Conservation (phyloP, 2,329 filamentous ascomycete species). For the Rutstroemia sp. region DNA sequence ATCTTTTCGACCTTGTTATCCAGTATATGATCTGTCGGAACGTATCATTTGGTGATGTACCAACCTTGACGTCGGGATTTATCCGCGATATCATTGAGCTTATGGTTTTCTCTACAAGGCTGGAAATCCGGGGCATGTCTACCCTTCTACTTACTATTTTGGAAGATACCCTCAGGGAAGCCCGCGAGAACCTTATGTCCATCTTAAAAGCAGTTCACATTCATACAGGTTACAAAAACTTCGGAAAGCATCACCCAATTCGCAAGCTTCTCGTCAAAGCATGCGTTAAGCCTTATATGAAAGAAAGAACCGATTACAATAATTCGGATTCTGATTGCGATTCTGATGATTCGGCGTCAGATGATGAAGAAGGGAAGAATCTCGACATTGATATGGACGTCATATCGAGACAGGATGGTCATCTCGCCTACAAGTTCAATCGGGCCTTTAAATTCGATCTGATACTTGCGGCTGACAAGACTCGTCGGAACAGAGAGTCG, state of each 20-base stretch:
- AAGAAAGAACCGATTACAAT: background rate
- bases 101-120: background rate
- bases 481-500: background rate
- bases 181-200: background rate
- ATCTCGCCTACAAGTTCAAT: background rate
- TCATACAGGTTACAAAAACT: background rate
- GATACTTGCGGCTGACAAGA: background rate
- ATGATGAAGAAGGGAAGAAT: too few species aligned
- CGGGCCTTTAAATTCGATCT: background rate
- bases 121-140: background rate
- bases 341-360: background rate
- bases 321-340: background rate
- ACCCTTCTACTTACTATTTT: background rate
- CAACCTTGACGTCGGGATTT: background rate
- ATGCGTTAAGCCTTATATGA: background rate
- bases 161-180: conserved; percentile 1
- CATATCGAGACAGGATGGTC: background rate
- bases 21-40: conserved; percentile 5
- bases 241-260: conserved; percentile 1
- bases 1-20: conserved; percentile 6
- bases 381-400: background rate
- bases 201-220: conserved; percentile 6
- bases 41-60: background rate
- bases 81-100: background rate
- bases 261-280: conserved; percentile 8